Percentiles rank a stretch among this genome's conserved stretches.
Evolutionary conservation across 805 yeast genomes (phyloP).

Genomic region (Hyphopichia homilentoma): DNA sequence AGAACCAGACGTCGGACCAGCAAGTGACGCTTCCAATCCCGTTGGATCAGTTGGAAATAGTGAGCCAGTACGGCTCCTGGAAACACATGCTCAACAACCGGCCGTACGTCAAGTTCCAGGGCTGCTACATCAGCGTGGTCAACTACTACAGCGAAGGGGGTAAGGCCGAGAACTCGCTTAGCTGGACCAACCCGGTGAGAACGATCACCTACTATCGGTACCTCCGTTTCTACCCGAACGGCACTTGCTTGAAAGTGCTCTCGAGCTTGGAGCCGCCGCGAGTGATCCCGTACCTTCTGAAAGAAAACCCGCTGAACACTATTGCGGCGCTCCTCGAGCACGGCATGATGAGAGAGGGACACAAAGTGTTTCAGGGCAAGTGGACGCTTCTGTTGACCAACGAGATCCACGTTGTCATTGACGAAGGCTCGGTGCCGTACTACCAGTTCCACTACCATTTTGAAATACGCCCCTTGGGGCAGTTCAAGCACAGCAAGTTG

Average conservation of each 20-base stretch:
- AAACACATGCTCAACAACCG: slow-evolving; percentile 54
- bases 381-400: slow-evolving; percentile 61
- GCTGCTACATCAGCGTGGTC: slow-evolving; percentile 81
- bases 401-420: slow-evolving; percentile 42
- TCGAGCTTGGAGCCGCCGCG: slow-evolving; percentile 67
- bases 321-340: slow-evolving; percentile 9
- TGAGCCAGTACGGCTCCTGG: slow-evolving; percentile 36
- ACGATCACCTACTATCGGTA: slow-evolving; percentile 88
- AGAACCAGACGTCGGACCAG: slow-evolving; percentile 14
- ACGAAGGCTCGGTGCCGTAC: slow-evolving; percentile 55
- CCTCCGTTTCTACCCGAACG: slow-evolving; percentile 74
- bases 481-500: slow-evolving; percentile 62
- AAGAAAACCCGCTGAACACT: slow-evolving; percentile 14
- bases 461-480: slow-evolving; percentile 56
- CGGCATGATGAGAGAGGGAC: slow-evolving; percentile 20
- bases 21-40: slow-evolving; percentile 31
- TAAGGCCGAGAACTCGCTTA: slow-evolving; percentile 56
- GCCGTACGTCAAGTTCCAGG: slow-evolving; percentile 77
- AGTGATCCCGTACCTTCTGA: slow-evolving; percentile 58
- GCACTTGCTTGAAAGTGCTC: slow-evolving; percentile 65
- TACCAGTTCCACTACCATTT: slow-evolving; percentile 64
- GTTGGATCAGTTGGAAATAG: slow-evolving; percentile 21
- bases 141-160: slow-evolving; percentile 85
- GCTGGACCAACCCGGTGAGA: slow-evolving; percentile 73
- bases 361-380: slow-evolving; percentile 43